Evolutionary conservation across 768 basidiomycete genomes (phyloP).

Genomic region (Lyophyllum shimeji): DNA sequence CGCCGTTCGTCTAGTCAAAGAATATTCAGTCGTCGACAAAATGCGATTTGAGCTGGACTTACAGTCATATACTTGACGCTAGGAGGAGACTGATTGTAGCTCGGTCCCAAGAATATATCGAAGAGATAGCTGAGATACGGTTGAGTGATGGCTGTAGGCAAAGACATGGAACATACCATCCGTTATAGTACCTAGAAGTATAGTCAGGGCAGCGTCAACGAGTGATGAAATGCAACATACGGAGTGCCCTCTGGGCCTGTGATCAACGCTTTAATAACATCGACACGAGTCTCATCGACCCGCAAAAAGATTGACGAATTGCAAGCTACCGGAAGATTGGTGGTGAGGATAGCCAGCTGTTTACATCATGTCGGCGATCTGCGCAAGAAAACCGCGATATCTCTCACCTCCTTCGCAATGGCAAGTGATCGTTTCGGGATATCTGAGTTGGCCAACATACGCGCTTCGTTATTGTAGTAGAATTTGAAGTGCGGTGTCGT

Average conservation of each 20-base stretch:
- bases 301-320: slow-evolving; percentile 91
- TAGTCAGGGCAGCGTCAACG: slow-evolving; percentile 4
- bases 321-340: slow-evolving; percentile 93
- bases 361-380: slow-evolving; percentile 6
- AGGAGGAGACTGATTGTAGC: slow-evolving; percentile 87
- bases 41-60: slow-evolving; percentile 17
- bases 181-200: slow-evolving; percentile 74
- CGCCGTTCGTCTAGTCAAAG: slow-evolving; percentile 71
- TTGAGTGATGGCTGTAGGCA: background rate
- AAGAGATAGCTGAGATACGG: slow-evolving; percentile 48
- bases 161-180: slow-evolving; percentile 58
- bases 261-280: slow-evolving; percentile 89
- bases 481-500: slow-evolving; percentile 76
- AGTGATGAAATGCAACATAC: slow-evolving; percentile 41
- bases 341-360: slow-evolving; percentile 89
- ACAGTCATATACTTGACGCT: slow-evolving; percentile 65
- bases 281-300: slow-evolving; percentile 90
- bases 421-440: slow-evolving; percentile 91
- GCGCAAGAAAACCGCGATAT: background rate
- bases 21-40: background rate
- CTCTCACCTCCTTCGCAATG: slow-evolving; percentile 86
- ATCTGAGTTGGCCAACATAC: slow-evolving; percentile 81
- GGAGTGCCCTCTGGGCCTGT: slow-evolving; percentile 94
- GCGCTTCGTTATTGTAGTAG: slow-evolving; percentile 78
- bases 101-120: slow-evolving; percentile 90